These are phyloP conservation scores for Mycena olivaceomarginata DNA, from an alignment of 768 basidiomycete species.

Conservation along the genomic window DNA sequence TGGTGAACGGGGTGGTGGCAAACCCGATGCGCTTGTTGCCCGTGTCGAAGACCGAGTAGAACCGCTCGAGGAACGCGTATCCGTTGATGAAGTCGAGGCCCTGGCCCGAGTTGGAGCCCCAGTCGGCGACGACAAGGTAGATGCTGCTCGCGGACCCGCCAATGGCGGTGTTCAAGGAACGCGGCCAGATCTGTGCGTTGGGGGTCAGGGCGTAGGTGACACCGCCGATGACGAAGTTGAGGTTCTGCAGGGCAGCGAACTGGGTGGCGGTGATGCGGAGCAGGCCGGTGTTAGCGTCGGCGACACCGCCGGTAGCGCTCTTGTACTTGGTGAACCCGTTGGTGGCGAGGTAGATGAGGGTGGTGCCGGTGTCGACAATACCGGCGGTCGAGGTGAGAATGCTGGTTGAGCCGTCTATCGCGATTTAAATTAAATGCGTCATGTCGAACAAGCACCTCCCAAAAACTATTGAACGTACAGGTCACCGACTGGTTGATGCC, in stretches of 20 bases:
- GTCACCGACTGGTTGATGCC: conserved; percentile 75
- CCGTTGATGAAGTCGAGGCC: conserved; percentile 77
- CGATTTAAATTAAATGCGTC: too few relatives aligned
- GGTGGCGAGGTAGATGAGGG: conserved; percentile 21
- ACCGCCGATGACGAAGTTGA: conserved; percentile 15
- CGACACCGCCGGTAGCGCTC: background rate
- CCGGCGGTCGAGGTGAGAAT: conserved; percentile 4
- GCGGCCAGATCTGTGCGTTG: conserved; percentile 50
- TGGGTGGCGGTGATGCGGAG: conserved; percentile 9
- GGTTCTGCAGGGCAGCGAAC: conserved; percentile 58
- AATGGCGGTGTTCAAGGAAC: conserved; percentile 63
- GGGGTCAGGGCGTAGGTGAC: conserved; percentile 17
- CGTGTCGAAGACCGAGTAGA: conserved; percentile 82
- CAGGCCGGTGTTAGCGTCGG: conserved; percentile 1
- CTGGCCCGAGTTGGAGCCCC: conserved; percentile 64
- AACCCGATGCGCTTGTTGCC: conserved; percentile 73
- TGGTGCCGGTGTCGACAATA: conserved; percentile 20
- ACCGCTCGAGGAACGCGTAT: conserved; percentile 74
- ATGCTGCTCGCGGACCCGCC: conserved; percentile 59
- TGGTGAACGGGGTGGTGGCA: conserved; percentile 57
- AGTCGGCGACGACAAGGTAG: conserved; percentile 61
- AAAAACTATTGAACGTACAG: conserved; percentile 45
- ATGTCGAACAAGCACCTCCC: too few relatives aligned
- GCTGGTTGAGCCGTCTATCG: conserved; percentile 44
- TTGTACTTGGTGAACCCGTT: conserved; percentile 20